phyloP scores from a whole-genome alignment of 1,139 yeast genomes.

The Blastobotrys aristatus region DNA sequence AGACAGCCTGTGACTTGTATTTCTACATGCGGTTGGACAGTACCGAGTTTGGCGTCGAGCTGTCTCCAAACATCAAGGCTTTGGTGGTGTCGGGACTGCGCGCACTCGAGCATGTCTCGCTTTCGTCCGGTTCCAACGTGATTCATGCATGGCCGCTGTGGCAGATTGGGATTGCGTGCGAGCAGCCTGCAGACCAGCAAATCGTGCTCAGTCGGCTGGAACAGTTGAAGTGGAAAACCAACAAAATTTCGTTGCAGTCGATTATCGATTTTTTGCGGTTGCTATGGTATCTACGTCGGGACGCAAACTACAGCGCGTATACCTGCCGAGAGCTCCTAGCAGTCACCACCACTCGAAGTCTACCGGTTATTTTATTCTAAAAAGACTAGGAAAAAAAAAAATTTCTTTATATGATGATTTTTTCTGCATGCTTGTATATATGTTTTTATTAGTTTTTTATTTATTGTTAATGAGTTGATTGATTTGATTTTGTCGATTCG shows the following conservation, averaged over 20 bases:
- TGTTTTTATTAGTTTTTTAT: too few species aligned
- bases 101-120: constrained; percentile 14
- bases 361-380: constrained; percentile 16
- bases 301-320: constrained; percentile 13
- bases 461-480: background rate
- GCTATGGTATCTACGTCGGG: constrained; percentile 20
- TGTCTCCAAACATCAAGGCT: constrained; percentile 14
- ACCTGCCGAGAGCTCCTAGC: constrained; percentile 18
- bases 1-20: constrained; percentile 18
- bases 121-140: constrained; percentile 13
- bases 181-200: constrained; percentile 16
- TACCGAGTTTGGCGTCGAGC: constrained; percentile 14
- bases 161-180: constrained; percentile 24
- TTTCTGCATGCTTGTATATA: constrained; percentile 1
- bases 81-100: constrained; percentile 16
- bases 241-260: constrained; percentile 17
- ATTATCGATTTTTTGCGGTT: constrained; percentile 18
- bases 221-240: constrained; percentile 13
- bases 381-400: too few species aligned
- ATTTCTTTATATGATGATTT: background rate
- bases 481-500: too few species aligned
- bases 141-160: constrained; percentile 22
- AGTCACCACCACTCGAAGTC: constrained; percentile 14
- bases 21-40: constrained; percentile 18
- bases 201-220: constrained; percentile 17